phyloP scores from a whole-genome alignment of 768 basidiomycete genomes.

The Rubroboletus satanas region DNA sequence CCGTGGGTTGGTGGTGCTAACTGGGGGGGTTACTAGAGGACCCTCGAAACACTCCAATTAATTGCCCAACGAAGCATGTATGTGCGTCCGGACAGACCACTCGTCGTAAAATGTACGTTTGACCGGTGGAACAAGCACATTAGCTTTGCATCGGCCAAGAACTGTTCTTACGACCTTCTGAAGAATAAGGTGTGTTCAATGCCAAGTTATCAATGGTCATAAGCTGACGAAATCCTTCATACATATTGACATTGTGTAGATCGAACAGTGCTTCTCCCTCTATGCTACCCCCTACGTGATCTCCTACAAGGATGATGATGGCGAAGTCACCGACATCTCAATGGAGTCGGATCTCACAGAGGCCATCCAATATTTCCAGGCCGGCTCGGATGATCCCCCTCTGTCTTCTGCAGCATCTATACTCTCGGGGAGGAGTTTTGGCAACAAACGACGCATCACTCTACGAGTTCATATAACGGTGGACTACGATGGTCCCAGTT shows the following conservation, averaged over 20 bases:
- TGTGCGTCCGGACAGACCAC: constrained; percentile 64
- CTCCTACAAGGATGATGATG: constrained; percentile 86
- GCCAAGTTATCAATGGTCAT: background rate
- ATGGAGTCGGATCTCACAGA: constrained; percentile 77
- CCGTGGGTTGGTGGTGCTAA: background rate
- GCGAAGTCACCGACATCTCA: constrained; percentile 65
- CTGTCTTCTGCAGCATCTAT: constrained; percentile 71
- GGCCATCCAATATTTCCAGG: constrained; percentile 83
- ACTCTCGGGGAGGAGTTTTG: constrained; percentile 60
- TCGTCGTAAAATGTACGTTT: constrained; percentile 82
- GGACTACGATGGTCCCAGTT: constrained; percentile 87
- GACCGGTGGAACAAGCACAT: constrained; percentile 73
- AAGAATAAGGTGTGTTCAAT: constrained; percentile 58
- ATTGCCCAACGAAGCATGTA: constrained; percentile 26
- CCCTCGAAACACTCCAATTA: constrained; percentile 4
- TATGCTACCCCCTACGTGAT: constrained; percentile 67
- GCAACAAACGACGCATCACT: constrained; percentile 70
- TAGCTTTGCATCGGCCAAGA: constrained; percentile 72
- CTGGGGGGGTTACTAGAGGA: background rate
- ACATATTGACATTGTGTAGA: constrained; percentile 39
- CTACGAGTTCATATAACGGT: constrained; percentile 72
- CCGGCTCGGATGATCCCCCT: constrained; percentile 68
- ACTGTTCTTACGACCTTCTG: constrained; percentile 74
- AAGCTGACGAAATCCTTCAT: background rate
- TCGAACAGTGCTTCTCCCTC: constrained; percentile 82